phyloP scores from a whole-genome alignment of 164 flowering plant species.

The Berberis thunbergii region DNA sequence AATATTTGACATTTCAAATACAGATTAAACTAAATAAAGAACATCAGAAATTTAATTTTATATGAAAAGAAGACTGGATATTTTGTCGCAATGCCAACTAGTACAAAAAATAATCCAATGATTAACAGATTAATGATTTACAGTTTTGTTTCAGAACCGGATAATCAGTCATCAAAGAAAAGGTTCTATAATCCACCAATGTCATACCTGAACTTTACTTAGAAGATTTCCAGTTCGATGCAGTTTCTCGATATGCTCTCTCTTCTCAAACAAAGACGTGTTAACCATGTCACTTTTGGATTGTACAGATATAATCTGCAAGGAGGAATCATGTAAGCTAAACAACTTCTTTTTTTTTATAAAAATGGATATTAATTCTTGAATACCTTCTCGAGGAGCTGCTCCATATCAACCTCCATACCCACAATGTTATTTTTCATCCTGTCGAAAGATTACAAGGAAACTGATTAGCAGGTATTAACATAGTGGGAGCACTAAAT shows the following conservation, averaged over 20 bases:
- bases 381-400: slow-evolving; percentile 83
- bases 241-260: slow-evolving; percentile 94
- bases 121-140: too few species aligned
- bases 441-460: slow-evolving; percentile 25
- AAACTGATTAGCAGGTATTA: too few species aligned
- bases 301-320: slow-evolving; percentile 93
- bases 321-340: slow-evolving; percentile 3
- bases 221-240: slow-evolving; percentile 92
- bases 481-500: too few species aligned
- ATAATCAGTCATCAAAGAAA: too few species aligned
- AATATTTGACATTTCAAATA: too few species aligned
- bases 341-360: neutral
- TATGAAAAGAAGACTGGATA: too few species aligned
- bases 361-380: neutral
- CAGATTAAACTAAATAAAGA: too few species aligned
- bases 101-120: too few species aligned
- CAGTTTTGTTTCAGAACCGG: too few species aligned
- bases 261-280: slow-evolving; percentile 83
- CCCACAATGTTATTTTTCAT: slow-evolving; percentile 96
- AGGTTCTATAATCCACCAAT: neutral
- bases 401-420: slow-evolving; percentile 96
- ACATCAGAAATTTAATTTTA: too few species aligned
- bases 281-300: slow-evolving; percentile 94
- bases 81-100: too few species aligned
- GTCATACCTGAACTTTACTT: slow-evolving; percentile 88